Base-by-base conservation (phyloP, 805 yeast genomes). In the Alloascoidea hylecoeti region DNA sequence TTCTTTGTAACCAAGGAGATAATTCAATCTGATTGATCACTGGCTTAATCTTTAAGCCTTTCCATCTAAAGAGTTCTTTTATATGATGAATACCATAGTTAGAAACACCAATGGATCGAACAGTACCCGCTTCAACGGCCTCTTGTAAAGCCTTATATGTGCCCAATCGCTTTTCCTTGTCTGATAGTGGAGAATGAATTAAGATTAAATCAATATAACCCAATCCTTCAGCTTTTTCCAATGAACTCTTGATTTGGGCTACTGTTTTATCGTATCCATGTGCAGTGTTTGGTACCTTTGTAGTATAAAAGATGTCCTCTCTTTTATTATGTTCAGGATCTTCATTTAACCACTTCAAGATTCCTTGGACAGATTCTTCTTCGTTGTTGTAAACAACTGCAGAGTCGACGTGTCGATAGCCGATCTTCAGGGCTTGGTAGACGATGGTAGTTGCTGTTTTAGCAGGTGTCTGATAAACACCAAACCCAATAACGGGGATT, bases 51-150 rank as follows among this genome's bases (percentile, higher is more conserved):
- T 52, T 64, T 43, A 71, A 50, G 1, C 63, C 72, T 2, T 66
- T 66, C 78, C 82, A 74, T 2, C 51, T 46, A 34, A 78, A 58
- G 35, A 82, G 56, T 51, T 78, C 79, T 41, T 75, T 67, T 16
- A 82, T 52, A 50, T 76, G 84, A 3, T 55, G 57, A n/a, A 55
- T 50, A 35, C 84, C 83, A 49, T 66, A 82, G 58, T 81, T 81
- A 5, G 94, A 81, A 13, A 83, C 88, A 36, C 94, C 95, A 40
- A 83, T 73, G 12, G 81, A 66, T 48, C 65, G 68, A 39, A 78
- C 72, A 35, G 61, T 53, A 5, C 84, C 79, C 4, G 58, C 56
- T 18, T 64, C 70, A 15, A 72, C 75, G 17, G 71, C 72, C 45
- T 80, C 86, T 53, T 79, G 83, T 63, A 79, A 64, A 1, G 83